Conservation (phyloP, 2,329 filamentous ascomycete genomes). For the Penicillium crustosum region DNA sequence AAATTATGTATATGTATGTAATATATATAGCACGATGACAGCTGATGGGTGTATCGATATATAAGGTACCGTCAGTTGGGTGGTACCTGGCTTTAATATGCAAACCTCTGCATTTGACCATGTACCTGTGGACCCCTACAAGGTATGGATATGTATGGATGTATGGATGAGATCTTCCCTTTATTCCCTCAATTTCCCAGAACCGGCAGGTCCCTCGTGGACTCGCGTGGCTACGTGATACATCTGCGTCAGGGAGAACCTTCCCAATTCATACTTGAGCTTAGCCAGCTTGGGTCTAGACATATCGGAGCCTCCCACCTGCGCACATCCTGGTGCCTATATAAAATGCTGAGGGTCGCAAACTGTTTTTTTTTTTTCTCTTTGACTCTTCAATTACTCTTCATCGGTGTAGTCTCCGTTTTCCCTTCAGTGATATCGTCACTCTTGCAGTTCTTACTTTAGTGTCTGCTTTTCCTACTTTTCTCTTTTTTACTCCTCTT, state of each 20-base stretch:
- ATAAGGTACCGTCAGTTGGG: not conserved
- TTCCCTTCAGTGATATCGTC: not conserved
- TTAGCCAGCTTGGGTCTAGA: not conserved
- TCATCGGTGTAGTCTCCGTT: not conserved
- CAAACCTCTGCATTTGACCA: not conserved
- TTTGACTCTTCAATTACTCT: not conserved
- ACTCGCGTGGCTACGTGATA: not conserved
- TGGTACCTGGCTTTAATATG: constrained; percentile 8
- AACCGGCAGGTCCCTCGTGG: not conserved
- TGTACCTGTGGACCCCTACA: not conserved
- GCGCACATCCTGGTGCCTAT: not conserved
- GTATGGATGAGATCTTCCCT: not conserved
- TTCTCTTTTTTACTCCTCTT: not conserved
- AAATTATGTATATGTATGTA: constrained; percentile 4
- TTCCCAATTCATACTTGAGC: constrained; percentile 3
- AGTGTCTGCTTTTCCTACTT: not conserved
- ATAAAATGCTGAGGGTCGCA: not conserved
- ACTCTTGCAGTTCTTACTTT: not conserved
- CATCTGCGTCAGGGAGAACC: constrained; percentile 1
- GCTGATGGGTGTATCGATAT: not conserved
- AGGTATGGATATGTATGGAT: not conserved
- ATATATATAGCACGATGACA: not conserved
- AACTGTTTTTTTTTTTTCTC: not conserved
- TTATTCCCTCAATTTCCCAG: constrained; percentile 6
- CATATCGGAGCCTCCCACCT: not conserved